phyloP scores from a whole-genome alignment of 371 early-diverging fungal species.

The Mortierella polycephala region DNA sequence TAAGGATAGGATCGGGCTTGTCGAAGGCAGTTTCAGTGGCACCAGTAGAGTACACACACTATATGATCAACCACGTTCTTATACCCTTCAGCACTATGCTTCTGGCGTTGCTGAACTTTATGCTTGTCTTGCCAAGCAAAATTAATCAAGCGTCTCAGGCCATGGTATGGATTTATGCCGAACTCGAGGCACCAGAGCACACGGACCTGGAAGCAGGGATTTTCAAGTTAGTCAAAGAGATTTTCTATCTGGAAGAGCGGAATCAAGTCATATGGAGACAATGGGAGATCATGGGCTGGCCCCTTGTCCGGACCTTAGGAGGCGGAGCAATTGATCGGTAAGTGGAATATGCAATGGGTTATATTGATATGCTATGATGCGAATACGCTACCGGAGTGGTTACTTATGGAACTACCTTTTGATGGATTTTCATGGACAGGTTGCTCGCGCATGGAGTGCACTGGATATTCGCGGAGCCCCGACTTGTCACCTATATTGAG shows the following conservation, averaged over 20 bases:
- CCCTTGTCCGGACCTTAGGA: conserved; percentile 35
- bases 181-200: conserved; percentile 47
- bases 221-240: conserved; percentile 32
- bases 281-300: conserved; percentile 55
- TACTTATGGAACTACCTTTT: background rate
- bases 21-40: conserved; percentile 28
- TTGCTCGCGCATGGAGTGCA: conserved; percentile 66
- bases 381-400: too few relatives aligned
- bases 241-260: conserved; percentile 48
- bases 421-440: conserved; percentile 29
- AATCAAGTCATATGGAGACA: conserved; percentile 51
- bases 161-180: conserved; percentile 48
- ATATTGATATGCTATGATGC: too few relatives aligned
- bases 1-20: conserved; percentile 1
- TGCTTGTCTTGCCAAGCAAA: conserved; percentile 22
- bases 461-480: conserved; percentile 67
- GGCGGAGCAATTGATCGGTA: conserved; percentile 50
- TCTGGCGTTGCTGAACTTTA: conserved; percentile 29
- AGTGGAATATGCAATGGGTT: background rate
- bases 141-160: conserved; percentile 26
- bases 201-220: conserved; percentile 31
- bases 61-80: conserved; percentile 32
- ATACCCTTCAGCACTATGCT: conserved; percentile 27
- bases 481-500: conserved; percentile 64
- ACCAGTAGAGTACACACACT: conserved; percentile 26